Evolutionary conservation across 371 early-diverging fungal species (phyloP).

Genomic region (Syncephalastrum racemosum): DNA sequence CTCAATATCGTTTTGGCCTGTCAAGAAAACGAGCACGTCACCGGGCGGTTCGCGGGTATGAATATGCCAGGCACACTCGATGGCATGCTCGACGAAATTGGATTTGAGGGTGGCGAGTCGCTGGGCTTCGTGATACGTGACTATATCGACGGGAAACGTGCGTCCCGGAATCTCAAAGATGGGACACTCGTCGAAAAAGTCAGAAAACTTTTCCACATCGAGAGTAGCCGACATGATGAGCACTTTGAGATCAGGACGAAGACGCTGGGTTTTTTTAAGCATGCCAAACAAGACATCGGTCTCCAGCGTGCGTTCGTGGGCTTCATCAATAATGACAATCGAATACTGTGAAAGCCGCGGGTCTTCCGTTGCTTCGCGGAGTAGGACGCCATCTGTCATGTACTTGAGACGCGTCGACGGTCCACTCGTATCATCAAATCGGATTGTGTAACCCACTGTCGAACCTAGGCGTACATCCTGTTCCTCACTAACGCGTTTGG

Average conservation of each 20-base stretch:
- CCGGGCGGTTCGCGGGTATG: slow-evolving; percentile 72
- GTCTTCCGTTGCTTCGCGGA: slow-evolving; percentile 76
- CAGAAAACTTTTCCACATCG: slow-evolving; percentile 71
- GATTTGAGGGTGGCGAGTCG: slow-evolving; percentile 64
- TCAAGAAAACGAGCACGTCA: slow-evolving; percentile 87
- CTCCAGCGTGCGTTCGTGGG: slow-evolving; percentile 93
- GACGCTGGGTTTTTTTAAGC: slow-evolving; percentile 59
- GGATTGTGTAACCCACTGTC: slow-evolving; percentile 83
- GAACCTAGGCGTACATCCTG: slow-evolving; percentile 57
- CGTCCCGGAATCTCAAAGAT: slow-evolving; percentile 85
- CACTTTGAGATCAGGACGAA: slow-evolving; percentile 63
- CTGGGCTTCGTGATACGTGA: slow-evolving; percentile 54
- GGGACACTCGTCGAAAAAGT: slow-evolving; percentile 75
- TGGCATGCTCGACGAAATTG: slow-evolving; percentile 64
- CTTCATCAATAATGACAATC: slow-evolving; percentile 88
- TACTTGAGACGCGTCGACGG: slow-evolving; percentile 73
- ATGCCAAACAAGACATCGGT: slow-evolving; percentile 93
- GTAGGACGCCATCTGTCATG: slow-evolving; percentile 93
- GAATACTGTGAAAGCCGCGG: slow-evolving; percentile 64
- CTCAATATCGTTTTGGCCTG: slow-evolving; percentile 92
- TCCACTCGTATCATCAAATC: slow-evolving; percentile 74
- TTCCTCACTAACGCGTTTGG: slow-evolving; percentile 82
- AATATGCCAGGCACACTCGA: slow-evolving; percentile 79
- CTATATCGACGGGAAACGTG: slow-evolving; percentile 74
- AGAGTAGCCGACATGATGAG: slow-evolving; percentile 87